phyloP scores from a whole-genome alignment of 805 yeast genomes.

The Candida sithepensis region DNA sequence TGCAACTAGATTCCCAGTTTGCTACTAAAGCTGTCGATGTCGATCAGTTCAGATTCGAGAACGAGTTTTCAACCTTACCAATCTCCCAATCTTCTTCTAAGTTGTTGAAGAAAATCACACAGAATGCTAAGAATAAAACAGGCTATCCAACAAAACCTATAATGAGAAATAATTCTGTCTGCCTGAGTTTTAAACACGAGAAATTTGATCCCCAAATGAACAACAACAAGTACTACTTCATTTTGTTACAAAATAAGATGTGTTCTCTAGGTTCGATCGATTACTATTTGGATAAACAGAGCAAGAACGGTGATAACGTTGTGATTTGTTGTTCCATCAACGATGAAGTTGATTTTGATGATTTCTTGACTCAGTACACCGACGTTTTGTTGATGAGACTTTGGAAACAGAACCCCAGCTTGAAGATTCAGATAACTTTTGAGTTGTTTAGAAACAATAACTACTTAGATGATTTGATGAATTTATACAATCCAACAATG shows the following conservation, averaged over 20 bases:
- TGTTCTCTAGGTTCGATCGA: constrained; percentile 77
- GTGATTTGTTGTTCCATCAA: constrained; percentile 40
- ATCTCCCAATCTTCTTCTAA: constrained; percentile 16
- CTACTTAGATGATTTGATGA: constrained; percentile 50
- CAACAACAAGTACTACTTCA: constrained; percentile 32
- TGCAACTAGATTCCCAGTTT: constrained; percentile 53
- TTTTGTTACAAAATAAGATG: constrained; percentile 58
- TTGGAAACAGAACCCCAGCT: constrained; percentile 29
- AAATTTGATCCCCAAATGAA: constrained; percentile 24
- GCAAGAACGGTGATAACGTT: constrained; percentile 61
- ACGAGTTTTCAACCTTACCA: constrained; percentile 28
- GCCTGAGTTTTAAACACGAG: constrained; percentile 43
- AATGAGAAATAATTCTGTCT: constrained; percentile 28
- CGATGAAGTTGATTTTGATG: constrained; percentile 19
- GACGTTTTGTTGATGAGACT: constrained; percentile 34
- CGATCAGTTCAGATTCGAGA: constrained; percentile 43
- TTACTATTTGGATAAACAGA: constrained; percentile 49
- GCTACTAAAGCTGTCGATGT: constrained; percentile 37
- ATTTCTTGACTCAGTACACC: constrained; percentile 34
- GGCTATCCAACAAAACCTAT: constrained; percentile 35
- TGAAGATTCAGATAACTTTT: constrained; percentile 46
- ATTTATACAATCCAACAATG: constrained; percentile 56
- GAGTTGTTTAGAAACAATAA: constrained; percentile 52
- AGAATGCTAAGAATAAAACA: constrained; percentile 13
- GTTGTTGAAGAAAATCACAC: constrained; percentile 17